phyloP scores from a whole-genome alignment of 192 early-diverging fungal species.

The Backusella psychrophila region DNA sequence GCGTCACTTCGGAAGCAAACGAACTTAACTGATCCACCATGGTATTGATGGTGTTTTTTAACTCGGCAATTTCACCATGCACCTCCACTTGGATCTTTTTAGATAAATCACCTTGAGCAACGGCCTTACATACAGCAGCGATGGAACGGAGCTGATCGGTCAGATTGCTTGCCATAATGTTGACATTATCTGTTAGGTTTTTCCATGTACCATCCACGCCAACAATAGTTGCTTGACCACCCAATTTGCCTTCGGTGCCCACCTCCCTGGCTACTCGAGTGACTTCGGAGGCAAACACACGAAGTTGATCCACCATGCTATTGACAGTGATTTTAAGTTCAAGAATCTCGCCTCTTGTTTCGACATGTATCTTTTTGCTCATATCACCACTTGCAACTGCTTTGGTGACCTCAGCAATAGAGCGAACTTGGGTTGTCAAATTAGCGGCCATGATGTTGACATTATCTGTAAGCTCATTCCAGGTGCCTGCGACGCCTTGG shows the following conservation, averaged over 20 bases:
- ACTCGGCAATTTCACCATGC: constrained; percentile 59
- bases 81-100: constrained; percentile 56
- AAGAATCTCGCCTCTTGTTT: constrained; percentile 53
- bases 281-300: constrained; percentile 65
- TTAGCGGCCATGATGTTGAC: constrained; percentile 54
- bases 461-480: constrained; percentile 47
- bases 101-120: constrained; percentile 65
- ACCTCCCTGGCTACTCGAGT: constrained; percentile 68
- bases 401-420: constrained; percentile 53
- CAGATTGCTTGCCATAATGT: constrained; percentile 67
- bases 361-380: constrained; percentile 47
- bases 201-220: constrained; percentile 71
- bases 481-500: constrained; percentile 32
- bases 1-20: constrained; percentile 63
- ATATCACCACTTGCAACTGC: constrained; percentile 57
- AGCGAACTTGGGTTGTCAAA: constrained; percentile 44
- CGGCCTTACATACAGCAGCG: constrained; percentile 64
- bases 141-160: constrained; percentile 71
- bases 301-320: constrained; percentile 66
- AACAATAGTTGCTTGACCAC: constrained; percentile 56
- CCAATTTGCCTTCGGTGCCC: constrained; percentile 68
- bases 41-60: constrained; percentile 63
- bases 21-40: constrained; percentile 66
- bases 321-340: constrained; percentile 62
- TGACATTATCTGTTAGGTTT: constrained; percentile 71